Evolutionary conservation across 148 eudicot species (phyloP), one percentile per base, ranked within the genome.

Genomic region (Vaccinium vitisidaea): DNA sequence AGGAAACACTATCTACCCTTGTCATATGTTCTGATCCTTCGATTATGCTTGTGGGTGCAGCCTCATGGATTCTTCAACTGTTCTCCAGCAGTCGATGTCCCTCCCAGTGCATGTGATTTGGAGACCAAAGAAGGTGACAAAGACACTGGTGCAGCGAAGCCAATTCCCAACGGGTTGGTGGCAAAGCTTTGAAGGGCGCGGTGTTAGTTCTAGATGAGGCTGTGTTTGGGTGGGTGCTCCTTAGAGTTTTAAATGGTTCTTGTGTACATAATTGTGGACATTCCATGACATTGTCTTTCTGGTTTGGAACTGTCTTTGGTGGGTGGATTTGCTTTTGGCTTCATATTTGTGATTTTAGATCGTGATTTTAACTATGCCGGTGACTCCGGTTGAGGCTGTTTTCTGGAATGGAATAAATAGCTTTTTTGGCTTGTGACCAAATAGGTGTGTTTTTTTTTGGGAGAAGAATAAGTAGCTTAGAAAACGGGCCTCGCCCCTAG

Each of bases 41-140:
- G 52, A 2, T 43, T 52, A 23, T 83, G 81, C 61, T 67, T 75
- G 53, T 83, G 73, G 32, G 48, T 85, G 86, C 91, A 91, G 93
- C 93, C 93, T 2, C 91, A 90, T 83, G 93, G 93, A 50, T 91
- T 91, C 84, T 91, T 91, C 80, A 91, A 91, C 82, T 90, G 92
- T 87, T 90, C 92, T 65, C 93, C 93, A 43, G 92, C 93, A 19
- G 90, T 91, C 13, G 93, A 91, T 69, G 93, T 91, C 18, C 93
- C 93, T 43, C 93, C 92, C 8, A 88, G 12, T 83, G 77, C 84
- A 13, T 88, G 92, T 13, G 92, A 90, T 25, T 50, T 84, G 90
- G 93, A 91, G 36, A 83, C 59, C 25, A 91, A 91, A 86, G 92
- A 91, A 16, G 83, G 19, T 67, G 90, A 90, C 18, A 91, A 91